Base-by-base conservation (phyloP, 192 early-diverging fungal species). In the Rhizophagus clarus region DNA sequence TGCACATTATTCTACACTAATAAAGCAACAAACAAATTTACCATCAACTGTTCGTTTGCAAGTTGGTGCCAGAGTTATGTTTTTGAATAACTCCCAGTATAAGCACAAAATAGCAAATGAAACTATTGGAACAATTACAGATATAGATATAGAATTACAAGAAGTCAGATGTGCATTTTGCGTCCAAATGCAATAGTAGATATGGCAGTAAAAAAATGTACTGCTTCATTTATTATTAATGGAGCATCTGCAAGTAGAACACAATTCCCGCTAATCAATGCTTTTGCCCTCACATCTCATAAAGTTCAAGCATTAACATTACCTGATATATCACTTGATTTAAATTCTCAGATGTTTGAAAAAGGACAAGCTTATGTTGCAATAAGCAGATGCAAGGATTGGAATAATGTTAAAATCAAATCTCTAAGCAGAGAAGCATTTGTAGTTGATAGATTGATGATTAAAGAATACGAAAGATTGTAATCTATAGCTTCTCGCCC, bases 401-500 rank as follows among this genome's bases (percentile, higher is more conserved):
- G 28, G 28, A 40, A 26, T 29, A 61, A 61, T 76, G 70, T 64
- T 84, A 66, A 45, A 82, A 82, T 28, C 74, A 79, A 24, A 83
- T 70, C 15, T 8, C 31, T 71, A 81, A 63, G 69, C 82, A 82
- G n/a, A 62, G 64, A 56, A 60, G 61, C n/a, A 26, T 63, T 63
- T 63, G 14, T 4, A 24, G 26, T 28, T 28, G 61, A 63, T 28
- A 63, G 37, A 63, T 84, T 63, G 45, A 63, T 63, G 61, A 63
- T 63, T 63, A 7, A 63, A 26, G 61, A 63, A 63, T 63, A 26
- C 28, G 4, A 63, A 26, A 63, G 61, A 63, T 63, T 63, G n/a
- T 24, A 63, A 63, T 1, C 8, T 28, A 63, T 14, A 28, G 80
- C 71, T 37, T 74, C 68, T 34, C 8, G 28, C 45, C 74, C 72